Base-by-base conservation (phyloP, 345 rosid species). In the Citrus unshiu region DNA sequence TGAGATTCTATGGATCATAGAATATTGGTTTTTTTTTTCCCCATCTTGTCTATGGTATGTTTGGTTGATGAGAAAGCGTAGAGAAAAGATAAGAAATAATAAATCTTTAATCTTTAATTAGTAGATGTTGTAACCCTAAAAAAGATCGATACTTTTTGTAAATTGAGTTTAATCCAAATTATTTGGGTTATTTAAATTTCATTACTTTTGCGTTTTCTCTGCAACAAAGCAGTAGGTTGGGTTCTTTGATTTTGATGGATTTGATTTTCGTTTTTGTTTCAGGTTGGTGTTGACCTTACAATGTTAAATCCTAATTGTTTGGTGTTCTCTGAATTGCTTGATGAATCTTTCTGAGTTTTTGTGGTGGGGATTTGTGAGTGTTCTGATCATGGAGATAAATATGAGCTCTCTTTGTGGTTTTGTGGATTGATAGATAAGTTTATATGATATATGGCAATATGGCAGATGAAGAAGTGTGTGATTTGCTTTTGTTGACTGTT, bases 401-500 rank as follows among this genome's bases (percentile, higher is more conserved):
- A 54, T 65, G 79, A 76, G 27, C 54, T 66, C 54, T 9, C 73
- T 51, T 4, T 76, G 63, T 56, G 79, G 79, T 68, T 76, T 56
- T 75, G 83, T 83, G 79, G 86, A 74, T 75, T 81, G 78, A 78
- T 61, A 40, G 74, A 73, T 62, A 51, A 72, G 65, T 49, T 27
- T 30, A 29, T 14, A 75, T 25, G 29, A 62, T 43, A 40, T 74
- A 24, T 43, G 78, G 62, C 75, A 21, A 69, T 80, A 32, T 88
- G 84, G 83, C 78, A 60, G 77, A 86, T 88, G 93, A 86, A 90
- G 91, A 91, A 85, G 70, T 78, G 85, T 24, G 78, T 85, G 89
- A 86, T 80, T 62, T 86, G 89, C 81, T 87, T 73, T 71, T 77
- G 29, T 74, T 75, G 72, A 74, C 62, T 30, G 35, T 65, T 62